Base-by-base conservation (phyloP, 176 grass and related monocot genomes). In the Raddia distichophylla region DNA sequence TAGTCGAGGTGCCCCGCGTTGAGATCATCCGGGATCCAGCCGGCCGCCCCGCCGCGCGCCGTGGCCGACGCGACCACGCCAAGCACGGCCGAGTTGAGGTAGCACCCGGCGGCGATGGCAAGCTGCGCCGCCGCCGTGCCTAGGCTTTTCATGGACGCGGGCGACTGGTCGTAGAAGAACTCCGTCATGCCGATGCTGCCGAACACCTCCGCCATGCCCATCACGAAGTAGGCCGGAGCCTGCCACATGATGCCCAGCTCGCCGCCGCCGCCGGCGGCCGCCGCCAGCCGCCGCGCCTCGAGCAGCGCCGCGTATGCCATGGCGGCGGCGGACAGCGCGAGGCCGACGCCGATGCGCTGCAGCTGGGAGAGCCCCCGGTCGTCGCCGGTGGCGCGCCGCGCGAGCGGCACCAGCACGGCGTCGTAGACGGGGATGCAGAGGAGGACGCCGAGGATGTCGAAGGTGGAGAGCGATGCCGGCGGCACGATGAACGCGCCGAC, bases 111-210 rank as follows among this genome's bases (percentile, higher is more conserved):
- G 2, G 62, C 81, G 8, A 78, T 15, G 17, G 77, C n/a, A 60
- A 87, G 84, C 4, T 78, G 81, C 35, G 76, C 67, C 5, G 85
- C 42, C 0, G 78, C 78, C 3, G 53, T 50, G 45, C 84, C 71
- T 1, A 90, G 68, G 85, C 89, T 91, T 60, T 82, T 80, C 89
- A 84, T 91, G 3, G 80, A 76, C 8, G n/a, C 76, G 0, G 89
- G 84, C 6, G 89, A 84, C 76, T 67, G 63, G 27, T 87, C 75
- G 64, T 91, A 91, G 84, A 91, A 91, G 77, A 87, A 87, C 67
- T 86, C 80, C 7, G 86, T 60, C 45, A 77, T 22, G 60, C 80
- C 88, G 5, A 90, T 45, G 74, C 49, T 32, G 5, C 69, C 16
- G 60, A 90, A 90, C 32, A 83, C 74, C 65, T 86, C 74, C 0